Conservation (phyloP, 2,329 filamentous ascomycete species). For the Trichoderma lentiforme region DNA sequence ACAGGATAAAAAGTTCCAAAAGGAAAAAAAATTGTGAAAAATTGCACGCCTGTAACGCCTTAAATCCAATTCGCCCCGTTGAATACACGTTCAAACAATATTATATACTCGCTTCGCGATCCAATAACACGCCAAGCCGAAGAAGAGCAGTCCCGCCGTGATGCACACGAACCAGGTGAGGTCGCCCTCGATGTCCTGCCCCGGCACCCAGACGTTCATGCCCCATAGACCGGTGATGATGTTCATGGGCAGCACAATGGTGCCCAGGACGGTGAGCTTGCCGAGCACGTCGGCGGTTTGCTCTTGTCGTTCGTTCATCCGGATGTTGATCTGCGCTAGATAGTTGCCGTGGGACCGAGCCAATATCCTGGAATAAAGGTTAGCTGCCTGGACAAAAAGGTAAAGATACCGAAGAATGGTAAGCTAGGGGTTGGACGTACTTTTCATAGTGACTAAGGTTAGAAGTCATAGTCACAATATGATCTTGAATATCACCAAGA, state of each 20-base stretch:
- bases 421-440: conserved; percentile 45
- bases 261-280: conserved; percentile 91
- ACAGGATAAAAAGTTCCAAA: neutral
- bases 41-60: neutral
- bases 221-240: conserved; percentile 98
- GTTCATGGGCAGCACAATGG: conserved; percentile 97
- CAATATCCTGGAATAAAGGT: conserved; percentile 60
- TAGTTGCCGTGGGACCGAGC: conserved; percentile 93
- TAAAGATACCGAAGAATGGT: neutral
- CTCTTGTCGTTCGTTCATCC: conserved; percentile 97
- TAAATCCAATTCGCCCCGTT: neutral
- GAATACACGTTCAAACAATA: conserved; percentile 56
- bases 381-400: neutral
- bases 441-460: conserved; percentile 96
- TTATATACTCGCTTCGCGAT: conserved; percentile 82
- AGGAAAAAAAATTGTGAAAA: neutral
- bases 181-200: conserved; percentile 75
- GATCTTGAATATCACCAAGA: conserved; percentile 96
- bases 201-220: conserved; percentile 97
- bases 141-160: conserved; percentile 71
- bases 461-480: conserved; percentile 97
- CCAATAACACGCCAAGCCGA: conserved; percentile 75
- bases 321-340: conserved; percentile 97
- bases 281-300: conserved; percentile 92
- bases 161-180: conserved; percentile 72